Base-by-base conservation (phyloP, 139 green algal species). In the Micractinium conductrix region DNA sequence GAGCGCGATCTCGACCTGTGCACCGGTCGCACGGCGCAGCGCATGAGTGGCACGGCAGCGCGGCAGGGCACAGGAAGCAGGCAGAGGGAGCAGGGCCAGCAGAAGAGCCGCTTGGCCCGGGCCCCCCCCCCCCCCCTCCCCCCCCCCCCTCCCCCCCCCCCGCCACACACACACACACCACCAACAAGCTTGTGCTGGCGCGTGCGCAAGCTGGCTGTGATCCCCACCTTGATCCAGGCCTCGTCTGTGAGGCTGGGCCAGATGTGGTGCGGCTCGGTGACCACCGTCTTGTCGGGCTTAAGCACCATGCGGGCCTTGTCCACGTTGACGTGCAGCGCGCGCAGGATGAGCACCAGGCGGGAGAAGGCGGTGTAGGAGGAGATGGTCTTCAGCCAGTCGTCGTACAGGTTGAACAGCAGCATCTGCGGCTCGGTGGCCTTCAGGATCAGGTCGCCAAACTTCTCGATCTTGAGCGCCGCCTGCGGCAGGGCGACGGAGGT, bases 391-490 rank as follows among this genome's bases (percentile, higher is more conserved):
- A 82, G 76, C 76, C 97, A 99, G 95, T 99, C 97, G 88, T 99
- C 97, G 91, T 99, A 99, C 87, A 99, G 95, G 95, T 99, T 99
- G 95, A 99, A 99, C 67, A 99, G 93, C 79, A 99, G 94, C 97
- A 99, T 99, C 94, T 99, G 96, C 63, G 95, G 94, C 91, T 98
- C 94, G 26, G 92, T 96, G 55, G 94, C 94, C 93, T 98, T 98
- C n/a, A 98, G 90, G 90, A 98, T 98, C 3, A 98, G 90, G 90
- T 98, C 96, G 30, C 96, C 96, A 92, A 98, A 98, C 94, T 99
- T 99, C 92, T 99, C 97, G 71, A 99, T 96, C 92, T 99, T 98
- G 68, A 97, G 94, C 60, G 94, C 96, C 10, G 95, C 95, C 87
- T 90, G 81, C 45, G 53, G 42, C 12, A 14, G n/a, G n/a, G n/a